phyloP scores from a whole-genome alignment of 2,329 filamentous ascomycete species.

The Verticillium nubilum region DNA sequence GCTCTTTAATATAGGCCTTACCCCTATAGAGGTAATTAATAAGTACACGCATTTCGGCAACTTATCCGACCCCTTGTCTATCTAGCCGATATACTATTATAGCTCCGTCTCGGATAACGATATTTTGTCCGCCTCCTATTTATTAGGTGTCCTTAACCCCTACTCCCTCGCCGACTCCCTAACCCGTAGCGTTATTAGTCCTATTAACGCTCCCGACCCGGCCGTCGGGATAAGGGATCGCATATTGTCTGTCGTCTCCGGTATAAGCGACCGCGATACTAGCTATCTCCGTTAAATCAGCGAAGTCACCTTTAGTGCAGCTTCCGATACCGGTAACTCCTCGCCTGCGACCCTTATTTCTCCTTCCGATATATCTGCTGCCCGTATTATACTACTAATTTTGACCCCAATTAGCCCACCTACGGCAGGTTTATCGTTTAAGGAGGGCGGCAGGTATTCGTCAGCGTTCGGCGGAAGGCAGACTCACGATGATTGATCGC shows the following conservation, averaged over 20 bases:
- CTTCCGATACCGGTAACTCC: neutral
- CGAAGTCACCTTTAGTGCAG: conserved; percentile 32
- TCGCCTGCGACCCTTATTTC: neutral
- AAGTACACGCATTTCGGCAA: conserved; percentile 23
- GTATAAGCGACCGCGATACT: conserved; percentile 32
- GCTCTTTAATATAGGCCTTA: conserved; percentile 37
- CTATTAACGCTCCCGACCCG: conserved; percentile 1
- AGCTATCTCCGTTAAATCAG: conserved; percentile 35
- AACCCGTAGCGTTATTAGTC: conserved; percentile 3
- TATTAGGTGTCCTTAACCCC: conserved; percentile 6
- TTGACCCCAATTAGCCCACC: neutral
- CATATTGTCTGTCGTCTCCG: conserved; percentile 21
- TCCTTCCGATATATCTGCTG: neutral
- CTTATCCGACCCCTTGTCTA: conserved; percentile 15
- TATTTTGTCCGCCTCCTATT: conserved; percentile 9
- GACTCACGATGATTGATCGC: no score
- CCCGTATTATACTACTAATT: neutral
- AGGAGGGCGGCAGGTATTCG: neutral
- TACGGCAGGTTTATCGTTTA: neutral
- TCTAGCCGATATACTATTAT: conserved; percentile 23
- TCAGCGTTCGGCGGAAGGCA: no score
- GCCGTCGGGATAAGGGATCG: conserved; percentile 1
- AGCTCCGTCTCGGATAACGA: conserved; percentile 10
- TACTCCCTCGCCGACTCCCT: conserved; percentile 8
- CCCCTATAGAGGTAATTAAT: conserved; percentile 31